Percentiles rank a stretch among this genome's conserved stretches.
Conservation (phyloP, 2,329 filamentous ascomycete species). For the Aspergillus eucalypticola region DNA sequence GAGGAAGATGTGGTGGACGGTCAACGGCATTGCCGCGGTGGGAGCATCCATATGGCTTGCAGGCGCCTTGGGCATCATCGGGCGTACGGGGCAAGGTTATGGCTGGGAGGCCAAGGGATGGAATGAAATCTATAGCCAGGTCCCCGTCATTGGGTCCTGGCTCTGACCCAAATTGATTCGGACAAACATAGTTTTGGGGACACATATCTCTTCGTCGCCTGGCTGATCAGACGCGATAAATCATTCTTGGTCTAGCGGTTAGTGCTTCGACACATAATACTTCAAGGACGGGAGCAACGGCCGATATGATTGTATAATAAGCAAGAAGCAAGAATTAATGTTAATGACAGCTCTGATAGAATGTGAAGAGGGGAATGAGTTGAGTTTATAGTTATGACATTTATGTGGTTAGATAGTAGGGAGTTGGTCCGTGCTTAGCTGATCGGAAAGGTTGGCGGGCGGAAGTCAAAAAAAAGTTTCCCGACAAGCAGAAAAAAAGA, state of each 20-base stretch:
- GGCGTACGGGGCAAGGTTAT: conserved; percentile 64
- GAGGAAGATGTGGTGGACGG: conserved; percentile 67
- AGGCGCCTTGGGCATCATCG: conserved; percentile 77
- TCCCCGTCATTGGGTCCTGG: conserved; percentile 59
- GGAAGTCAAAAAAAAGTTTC: neutral
- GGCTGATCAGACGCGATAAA: too few species aligned
- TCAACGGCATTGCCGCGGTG: conserved; percentile 65
- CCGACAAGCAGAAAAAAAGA: neutral
- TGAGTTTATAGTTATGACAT: too few species aligned
- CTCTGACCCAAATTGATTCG: conserved; percentile 31
- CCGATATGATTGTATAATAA: neutral
- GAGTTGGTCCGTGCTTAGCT: neutral
- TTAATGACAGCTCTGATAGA: neutral
- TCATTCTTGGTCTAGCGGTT: too few species aligned
- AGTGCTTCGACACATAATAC: too few species aligned
- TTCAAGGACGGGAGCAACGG: neutral
- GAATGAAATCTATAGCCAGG: conserved; percentile 67
- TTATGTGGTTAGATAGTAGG: too few species aligned
- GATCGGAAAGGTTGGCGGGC: neutral
- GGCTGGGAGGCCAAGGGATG: conserved; percentile 83
- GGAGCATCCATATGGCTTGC: conserved; percentile 73
- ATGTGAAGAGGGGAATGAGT: too few species aligned
- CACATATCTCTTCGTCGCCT: too few species aligned
- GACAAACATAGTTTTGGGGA: neutral
- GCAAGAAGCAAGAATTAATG: conserved; percentile 1